These are phyloP conservation scores for Panus rudis DNA, from an alignment of 768 basidiomycete species.

Conservation along the genomic window DNA sequence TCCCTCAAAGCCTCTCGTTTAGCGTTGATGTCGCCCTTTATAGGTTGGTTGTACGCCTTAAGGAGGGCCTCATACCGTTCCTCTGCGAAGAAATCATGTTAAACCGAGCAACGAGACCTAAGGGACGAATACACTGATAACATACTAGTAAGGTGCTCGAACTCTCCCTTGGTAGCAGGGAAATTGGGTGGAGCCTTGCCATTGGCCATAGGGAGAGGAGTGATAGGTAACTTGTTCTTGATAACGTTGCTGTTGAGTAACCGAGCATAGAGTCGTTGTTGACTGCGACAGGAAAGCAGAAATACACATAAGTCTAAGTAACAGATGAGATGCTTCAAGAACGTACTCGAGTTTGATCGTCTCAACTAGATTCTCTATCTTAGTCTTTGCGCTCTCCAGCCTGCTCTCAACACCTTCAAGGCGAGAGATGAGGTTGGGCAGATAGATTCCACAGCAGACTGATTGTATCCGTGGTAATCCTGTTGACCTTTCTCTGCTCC, in stretches of 20 bases:
- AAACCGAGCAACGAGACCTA: not conserved
- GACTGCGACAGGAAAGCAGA: conserved; percentile 17
- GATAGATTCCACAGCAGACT: conserved; percentile 1
- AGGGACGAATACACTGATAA: not conserved
- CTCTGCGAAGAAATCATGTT: conserved; percentile 20
- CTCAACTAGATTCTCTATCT: conserved; percentile 26
- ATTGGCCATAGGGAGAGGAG: conserved; percentile 22
- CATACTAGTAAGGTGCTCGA: conserved; percentile 39
- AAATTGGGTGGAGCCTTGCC: conserved; percentile 32
- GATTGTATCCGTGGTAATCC: no score
- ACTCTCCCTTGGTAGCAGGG: conserved; percentile 34
- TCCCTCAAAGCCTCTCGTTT: conserved; percentile 32
- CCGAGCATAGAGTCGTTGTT: conserved; percentile 30
- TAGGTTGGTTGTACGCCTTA: conserved; percentile 26
- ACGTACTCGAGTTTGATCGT: conserved; percentile 29
- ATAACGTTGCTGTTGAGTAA: conserved; percentile 30
- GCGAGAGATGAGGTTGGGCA: conserved; percentile 18
- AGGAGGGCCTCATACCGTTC: conserved; percentile 35
- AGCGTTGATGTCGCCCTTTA: conserved; percentile 33
- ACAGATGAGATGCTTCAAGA: not conserved
- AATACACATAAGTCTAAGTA: not conserved
- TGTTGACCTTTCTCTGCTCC: no score
- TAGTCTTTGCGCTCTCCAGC: conserved; percentile 31
- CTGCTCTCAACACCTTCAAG: conserved; percentile 27
- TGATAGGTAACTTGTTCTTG: conserved; percentile 26